Base-by-base conservation (phyloP, 2,329 filamentous ascomycete genomes). In the Penicillium sp. region DNA sequence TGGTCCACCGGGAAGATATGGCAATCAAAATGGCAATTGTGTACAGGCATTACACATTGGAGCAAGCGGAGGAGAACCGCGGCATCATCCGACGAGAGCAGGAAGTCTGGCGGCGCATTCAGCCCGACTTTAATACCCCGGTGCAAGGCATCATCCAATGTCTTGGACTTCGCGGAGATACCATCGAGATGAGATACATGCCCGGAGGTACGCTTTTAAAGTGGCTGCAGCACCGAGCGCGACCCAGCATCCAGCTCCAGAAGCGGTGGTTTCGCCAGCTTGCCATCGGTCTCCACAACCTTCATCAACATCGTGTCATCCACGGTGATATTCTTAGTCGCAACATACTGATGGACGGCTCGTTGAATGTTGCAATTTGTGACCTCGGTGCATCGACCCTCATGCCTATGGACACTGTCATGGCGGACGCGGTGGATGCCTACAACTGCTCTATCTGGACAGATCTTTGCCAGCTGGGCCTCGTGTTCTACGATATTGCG, bases 391-490 rank as follows among this genome's bases (percentile, higher is more conserved):
- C 32, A 6, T 51, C 49, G 4, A 38, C 10, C 8, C 5, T 45
- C 7, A 27, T 51, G 21, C 49, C 49, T 1, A 16, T 21, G 2
- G 23, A 21, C 8, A 21, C 15, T 9, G 32, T 18, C n/a, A 45
- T 51, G 49, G 7, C 4, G 4, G n/a, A 45, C 4, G 25, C 16
- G 2, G 40, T 37, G 21, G 40, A 51, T 31, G 16, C 10, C 3
- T 44, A 45, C 9, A 29, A 45, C 13, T 51, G 40, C 13, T 51
- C 49, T 3, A 44, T 51, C 8, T 51, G 49, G 49, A 51, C 40
- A 6, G 49, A 51, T 29, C 16, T 51, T 9, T 35, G 32, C 23
- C 49, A 44, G 16, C 29, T 52, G 4, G 50, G 50, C 4, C 18
- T 39, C 2, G 34, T 52, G 10, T 34, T 52, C 27, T 41, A 52